These are phyloP conservation scores for Arbutus unedo DNA, from an alignment of 148 eudicot species.

Conservation along the genomic window DNA sequence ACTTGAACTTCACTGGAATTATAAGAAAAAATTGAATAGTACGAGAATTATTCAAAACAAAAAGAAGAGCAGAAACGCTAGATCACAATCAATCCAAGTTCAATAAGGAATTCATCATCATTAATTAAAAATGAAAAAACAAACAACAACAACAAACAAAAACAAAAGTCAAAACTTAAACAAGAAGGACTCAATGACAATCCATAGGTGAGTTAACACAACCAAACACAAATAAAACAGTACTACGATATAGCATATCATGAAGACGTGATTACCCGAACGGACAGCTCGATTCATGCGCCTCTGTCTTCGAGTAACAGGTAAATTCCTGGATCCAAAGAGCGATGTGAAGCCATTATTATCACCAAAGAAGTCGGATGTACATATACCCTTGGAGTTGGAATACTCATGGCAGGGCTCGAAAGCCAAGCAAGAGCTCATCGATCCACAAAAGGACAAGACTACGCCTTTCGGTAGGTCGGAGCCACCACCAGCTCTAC, in stretches of 20 bases:
- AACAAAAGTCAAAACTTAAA: not conserved
- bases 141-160: not conserved
- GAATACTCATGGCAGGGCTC: constrained; percentile 39
- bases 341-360: constrained; percentile 21
- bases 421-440: constrained; percentile 32
- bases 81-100: not conserved
- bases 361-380: constrained; percentile 22
- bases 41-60: not conserved
- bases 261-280: constrained; percentile 29
- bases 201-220: not conserved
- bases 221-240: not conserved
- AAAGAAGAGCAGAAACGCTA: not conserved
- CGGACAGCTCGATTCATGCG: constrained; percentile 37
- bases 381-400: constrained; percentile 18
- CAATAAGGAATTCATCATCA: not conserved
- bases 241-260: not conserved
- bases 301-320: constrained; percentile 27
- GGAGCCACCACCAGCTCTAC: constrained; percentile 18
- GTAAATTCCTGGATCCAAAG: constrained; percentile 37
- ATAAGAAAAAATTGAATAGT: not conserved
- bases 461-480: constrained; percentile 16
- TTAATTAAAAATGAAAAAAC: too few species aligned
- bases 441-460: constrained; percentile 35
- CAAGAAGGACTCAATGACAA: not conserved
- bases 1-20: not conserved